These are phyloP conservation scores for Dysphania ambrosioides DNA, from an alignment of 148 eudicot genomes.

Conservation along the genomic window DNA sequence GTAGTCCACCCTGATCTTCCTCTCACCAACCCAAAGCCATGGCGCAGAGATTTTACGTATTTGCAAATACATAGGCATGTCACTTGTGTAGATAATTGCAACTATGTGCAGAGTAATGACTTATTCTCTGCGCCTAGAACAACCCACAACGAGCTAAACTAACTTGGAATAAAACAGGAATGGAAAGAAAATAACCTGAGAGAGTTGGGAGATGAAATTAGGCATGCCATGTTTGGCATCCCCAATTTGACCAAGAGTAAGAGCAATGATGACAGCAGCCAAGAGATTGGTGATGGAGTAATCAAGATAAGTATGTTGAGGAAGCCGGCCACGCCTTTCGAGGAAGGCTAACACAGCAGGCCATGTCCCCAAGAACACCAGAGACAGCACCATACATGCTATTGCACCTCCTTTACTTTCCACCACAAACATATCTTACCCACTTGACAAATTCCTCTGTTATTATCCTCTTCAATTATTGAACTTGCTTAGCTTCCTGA, in stretches of 20 bases:
- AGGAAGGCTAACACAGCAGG: constrained; percentile 57
- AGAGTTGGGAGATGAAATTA: constrained; percentile 52
- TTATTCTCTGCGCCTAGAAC: no score
- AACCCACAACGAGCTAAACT: not conserved
- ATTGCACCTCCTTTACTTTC: constrained; percentile 38
- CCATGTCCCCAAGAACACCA: constrained; percentile 64
- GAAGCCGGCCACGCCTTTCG: constrained; percentile 79
- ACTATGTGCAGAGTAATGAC: no score
- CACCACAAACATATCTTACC: constrained; percentile 26
- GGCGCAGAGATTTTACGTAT: no score
- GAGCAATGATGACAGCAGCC: constrained; percentile 78
- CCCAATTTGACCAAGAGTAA: constrained; percentile 76
- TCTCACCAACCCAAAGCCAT: no score
- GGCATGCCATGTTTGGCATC: constrained; percentile 45
- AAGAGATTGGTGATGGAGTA: constrained; percentile 79
- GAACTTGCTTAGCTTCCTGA: constrained; percentile 7
- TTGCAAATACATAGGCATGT: no score
- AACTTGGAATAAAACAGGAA: not conserved
- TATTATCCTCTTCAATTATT: not conserved
- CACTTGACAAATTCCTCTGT: not conserved
- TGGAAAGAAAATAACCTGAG: no score
- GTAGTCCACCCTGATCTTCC: no score
- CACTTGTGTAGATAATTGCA: no score
- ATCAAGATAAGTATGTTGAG: constrained; percentile 90
- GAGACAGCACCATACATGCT: constrained; percentile 36